These are phyloP conservation scores for Paspalum vaginatum DNA, from an alignment of 176 grass and related monocot species.

Conservation along the genomic window DNA sequence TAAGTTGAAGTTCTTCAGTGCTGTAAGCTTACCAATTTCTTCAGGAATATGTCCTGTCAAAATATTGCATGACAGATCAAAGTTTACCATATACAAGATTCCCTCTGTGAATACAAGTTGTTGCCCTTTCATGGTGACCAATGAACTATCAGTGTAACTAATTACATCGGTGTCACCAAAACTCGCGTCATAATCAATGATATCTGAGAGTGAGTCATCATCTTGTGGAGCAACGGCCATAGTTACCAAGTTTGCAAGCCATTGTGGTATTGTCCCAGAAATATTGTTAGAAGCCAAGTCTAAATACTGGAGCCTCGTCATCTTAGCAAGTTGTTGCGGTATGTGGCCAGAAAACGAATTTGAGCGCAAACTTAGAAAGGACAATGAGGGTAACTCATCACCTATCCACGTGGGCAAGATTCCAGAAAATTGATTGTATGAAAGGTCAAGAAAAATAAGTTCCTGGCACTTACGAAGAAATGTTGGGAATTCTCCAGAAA, in stretches of 20 bases:
- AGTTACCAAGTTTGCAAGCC: conserved; percentile 19
- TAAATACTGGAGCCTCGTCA: conserved; percentile 42
- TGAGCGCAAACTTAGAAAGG: conserved; percentile 15
- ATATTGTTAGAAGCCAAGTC: conserved; percentile 47
- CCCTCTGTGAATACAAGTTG: not conserved
- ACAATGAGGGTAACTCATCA: conserved; percentile 13
- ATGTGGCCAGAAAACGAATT: conserved; percentile 51
- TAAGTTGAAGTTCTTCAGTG: conserved; percentile 25
- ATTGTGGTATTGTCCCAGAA: conserved; percentile 34
- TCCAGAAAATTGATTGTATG: not conserved
- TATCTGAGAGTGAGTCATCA: not conserved
- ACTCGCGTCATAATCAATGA: not conserved
- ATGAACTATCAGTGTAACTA: not conserved
- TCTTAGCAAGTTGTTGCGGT: conserved; percentile 26
- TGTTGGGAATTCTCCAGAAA: not conserved
- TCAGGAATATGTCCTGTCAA: not conserved
- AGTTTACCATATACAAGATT: conserved; percentile 31
- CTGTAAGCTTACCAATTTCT: conserved; percentile 4
- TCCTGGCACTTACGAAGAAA: not conserved
- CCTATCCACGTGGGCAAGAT: conserved; percentile 9
- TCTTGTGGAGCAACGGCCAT: not conserved
- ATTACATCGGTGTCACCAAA: not conserved
- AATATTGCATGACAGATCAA: conserved; percentile 46
- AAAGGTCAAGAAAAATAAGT: not conserved
- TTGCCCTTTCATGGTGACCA: conserved; percentile 39